A percentile compares a stretch with the other conserved stretches of the same genome.
Conservation (phyloP, 1,139 yeast species). For the Suhomyces kunorum region DNA sequence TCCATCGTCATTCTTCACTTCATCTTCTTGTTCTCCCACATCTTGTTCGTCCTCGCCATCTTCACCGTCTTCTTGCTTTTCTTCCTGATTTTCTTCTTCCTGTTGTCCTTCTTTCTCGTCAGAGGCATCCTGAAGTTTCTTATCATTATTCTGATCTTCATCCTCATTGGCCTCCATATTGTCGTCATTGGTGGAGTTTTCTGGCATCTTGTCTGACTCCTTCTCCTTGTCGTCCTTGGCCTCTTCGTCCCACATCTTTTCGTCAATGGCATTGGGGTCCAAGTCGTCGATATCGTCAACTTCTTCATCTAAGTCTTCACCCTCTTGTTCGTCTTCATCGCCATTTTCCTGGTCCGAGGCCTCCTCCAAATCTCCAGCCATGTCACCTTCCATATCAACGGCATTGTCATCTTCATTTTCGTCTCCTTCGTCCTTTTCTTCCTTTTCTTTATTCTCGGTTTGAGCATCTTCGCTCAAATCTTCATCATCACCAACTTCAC, state of each 20-base stretch:
- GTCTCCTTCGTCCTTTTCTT: conserved; percentile 61
- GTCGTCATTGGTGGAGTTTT: conserved; percentile 51
- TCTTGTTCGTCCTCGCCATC: conserved; percentile 59
- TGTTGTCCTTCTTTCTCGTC: conserved; percentile 35
- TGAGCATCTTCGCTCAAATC: conserved; percentile 89
- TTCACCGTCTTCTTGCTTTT: conserved; percentile 34
- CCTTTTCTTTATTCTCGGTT: conserved; percentile 74
- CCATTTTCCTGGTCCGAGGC: conserved; percentile 67
- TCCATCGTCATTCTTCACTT: conserved; percentile 68
- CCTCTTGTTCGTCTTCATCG: conserved; percentile 54
- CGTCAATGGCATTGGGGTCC: conserved; percentile 95
- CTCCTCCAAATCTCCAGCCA: conserved; percentile 92
- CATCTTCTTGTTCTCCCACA: conserved; percentile 79
- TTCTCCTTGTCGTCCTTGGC: conserved; percentile 76
- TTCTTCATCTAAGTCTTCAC: conserved; percentile 80
- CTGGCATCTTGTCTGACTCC: conserved; percentile 68
- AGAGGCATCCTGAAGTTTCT: conserved; percentile 26
- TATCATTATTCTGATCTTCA: conserved; percentile 37
- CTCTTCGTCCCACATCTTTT: conserved; percentile 98
- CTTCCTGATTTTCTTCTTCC: conserved; percentile 31
- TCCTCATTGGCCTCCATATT: conserved; percentile 67
- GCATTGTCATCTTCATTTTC: conserved; percentile 75
- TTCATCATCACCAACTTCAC: conserved; percentile 90
- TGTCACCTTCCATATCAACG: conserved; percentile 91
- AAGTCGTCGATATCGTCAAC: conserved; percentile 85